Percentiles rank a stretch among this genome's conserved stretches.
Conservation (phyloP, 352 stramenopile genomes). For the Globisporangium irregulare region DNA sequence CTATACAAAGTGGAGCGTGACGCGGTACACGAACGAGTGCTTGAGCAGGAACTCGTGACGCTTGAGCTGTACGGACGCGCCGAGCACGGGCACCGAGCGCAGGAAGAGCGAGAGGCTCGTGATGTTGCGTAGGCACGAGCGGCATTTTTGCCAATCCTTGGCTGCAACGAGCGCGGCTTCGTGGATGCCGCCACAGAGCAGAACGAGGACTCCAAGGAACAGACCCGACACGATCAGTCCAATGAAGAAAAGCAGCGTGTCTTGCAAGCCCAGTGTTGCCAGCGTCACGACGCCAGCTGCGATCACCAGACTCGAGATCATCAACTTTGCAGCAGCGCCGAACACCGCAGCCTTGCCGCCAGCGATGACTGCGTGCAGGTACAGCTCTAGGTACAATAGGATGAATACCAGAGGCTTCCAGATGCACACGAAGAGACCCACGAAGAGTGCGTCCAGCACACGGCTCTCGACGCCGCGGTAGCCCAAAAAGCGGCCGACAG, state of each 20-base stretch:
- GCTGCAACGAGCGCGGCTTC: slow-evolving; percentile 49
- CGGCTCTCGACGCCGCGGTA: slow-evolving; percentile 68
- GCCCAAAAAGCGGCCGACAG: slow-evolving; percentile 69
- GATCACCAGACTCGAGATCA: slow-evolving; percentile 61
- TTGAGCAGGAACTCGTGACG: slow-evolving; percentile 74
- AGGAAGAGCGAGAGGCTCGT: slow-evolving; percentile 84
- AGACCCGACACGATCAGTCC: slow-evolving; percentile 41
- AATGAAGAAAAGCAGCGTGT: slow-evolving; percentile 60
- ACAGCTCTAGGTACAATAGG: slow-evolving; percentile 81
- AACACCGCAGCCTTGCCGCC: slow-evolving; percentile 72
- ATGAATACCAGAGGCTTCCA: slow-evolving; percentile 80
- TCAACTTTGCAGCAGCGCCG: slow-evolving; percentile 62
- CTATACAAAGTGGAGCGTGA: slow-evolving; percentile 78
- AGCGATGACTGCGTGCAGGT: slow-evolving; percentile 60
- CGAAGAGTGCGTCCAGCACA: slow-evolving; percentile 70
- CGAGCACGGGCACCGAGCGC: slow-evolving; percentile 60
- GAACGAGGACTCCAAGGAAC: slow-evolving; percentile 55
- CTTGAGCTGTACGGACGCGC: slow-evolving; percentile 69
- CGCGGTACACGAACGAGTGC: slow-evolving; percentile 79
- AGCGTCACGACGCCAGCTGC: slow-evolving; percentile 38
- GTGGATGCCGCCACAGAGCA: slow-evolving; percentile 60
- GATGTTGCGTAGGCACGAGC: slow-evolving; percentile 72
- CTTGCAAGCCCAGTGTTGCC: slow-evolving; percentile 49
- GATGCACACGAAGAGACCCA: slow-evolving; percentile 68
- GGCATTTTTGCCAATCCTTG: slow-evolving; percentile 73